These are phyloP conservation scores for Aspergillus sp. DNA, from an alignment of 2,329 filamentous ascomycete species.

Conservation along the genomic window DNA sequence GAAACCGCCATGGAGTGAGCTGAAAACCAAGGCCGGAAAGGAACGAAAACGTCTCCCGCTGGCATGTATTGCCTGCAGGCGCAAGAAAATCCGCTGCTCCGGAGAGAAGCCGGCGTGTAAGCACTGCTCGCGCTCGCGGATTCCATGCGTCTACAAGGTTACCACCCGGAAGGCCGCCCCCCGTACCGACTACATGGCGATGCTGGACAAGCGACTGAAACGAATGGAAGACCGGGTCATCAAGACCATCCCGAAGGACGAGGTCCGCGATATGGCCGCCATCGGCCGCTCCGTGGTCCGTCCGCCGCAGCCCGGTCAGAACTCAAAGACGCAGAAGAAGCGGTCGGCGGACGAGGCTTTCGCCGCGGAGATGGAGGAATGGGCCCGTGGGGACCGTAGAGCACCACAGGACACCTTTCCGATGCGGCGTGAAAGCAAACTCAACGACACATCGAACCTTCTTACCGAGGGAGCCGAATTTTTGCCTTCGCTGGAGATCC, in stretches of 20 bases:
- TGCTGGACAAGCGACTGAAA: conserved; percentile 93
- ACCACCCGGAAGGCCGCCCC: conserved; percentile 92
- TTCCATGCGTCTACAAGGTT: conserved; percentile 96
- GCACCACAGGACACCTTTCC: conserved; percentile 51
- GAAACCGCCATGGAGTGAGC: conserved; percentile 70
- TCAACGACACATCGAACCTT: conserved; percentile 72
- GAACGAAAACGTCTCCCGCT: conserved; percentile 89
- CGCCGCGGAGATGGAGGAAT: conserved; percentile 74
- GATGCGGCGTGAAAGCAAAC: conserved; percentile 57
- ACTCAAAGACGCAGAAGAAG: conserved; percentile 68
- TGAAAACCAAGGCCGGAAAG: conserved; percentile 91
- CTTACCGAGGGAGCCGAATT: conserved; percentile 79
- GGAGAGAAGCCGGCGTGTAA: conserved; percentile 98
- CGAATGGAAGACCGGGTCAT: conserved; percentile 98
- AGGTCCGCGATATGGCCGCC: conserved; percentile 64
- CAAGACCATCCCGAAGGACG: conserved; percentile 87
- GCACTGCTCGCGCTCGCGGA: conserved; percentile 86
- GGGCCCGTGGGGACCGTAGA: conserved; percentile 64
- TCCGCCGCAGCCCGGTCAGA: conserved; percentile 64
- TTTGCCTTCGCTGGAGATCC: conserved; percentile 79
- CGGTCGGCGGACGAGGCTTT: conserved; percentile 85
- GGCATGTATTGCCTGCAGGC: conserved; percentile 90
- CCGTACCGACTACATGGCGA: conserved; percentile 97
- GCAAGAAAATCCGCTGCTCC: conserved; percentile 97
- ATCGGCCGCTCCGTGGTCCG: conserved; percentile 83